Evolutionary conservation across 2,329 filamentous ascomycete genomes (phyloP).

Genomic region (Macrophomina tecta): DNA sequence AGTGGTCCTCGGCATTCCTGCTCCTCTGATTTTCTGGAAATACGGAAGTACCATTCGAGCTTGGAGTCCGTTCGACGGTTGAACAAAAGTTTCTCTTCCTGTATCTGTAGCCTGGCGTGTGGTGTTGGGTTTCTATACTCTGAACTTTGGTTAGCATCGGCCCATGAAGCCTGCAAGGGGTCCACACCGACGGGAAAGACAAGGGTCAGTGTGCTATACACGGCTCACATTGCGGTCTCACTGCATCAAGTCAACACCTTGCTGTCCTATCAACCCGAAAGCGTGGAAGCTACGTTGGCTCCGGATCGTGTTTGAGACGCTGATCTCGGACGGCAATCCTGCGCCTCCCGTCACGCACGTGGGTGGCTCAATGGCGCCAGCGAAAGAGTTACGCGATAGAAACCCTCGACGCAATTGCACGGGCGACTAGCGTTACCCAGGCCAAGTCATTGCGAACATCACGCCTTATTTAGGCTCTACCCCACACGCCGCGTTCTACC

Average conservation of each 20-base stretch:
- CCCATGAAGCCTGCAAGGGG: not conserved
- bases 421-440: constrained; percentile 19
- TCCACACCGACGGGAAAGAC: not conserved
- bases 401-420: constrained; percentile 23
- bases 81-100: not conserved
- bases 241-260: not conserved
- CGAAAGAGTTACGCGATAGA: constrained; percentile 22
- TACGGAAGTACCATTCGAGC: constrained; percentile 55
- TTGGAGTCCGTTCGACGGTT: constrained; percentile 37
- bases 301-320: not conserved
- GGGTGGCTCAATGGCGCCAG: constrained; percentile 23
- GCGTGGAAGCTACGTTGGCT: not conserved
- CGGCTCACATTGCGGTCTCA: not conserved
- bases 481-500: not conserved
- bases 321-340: not conserved
- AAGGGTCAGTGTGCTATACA: not conserved
- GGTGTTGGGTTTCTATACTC: not conserved
- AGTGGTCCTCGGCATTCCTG: constrained; percentile 54
- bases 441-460: constrained; percentile 15
- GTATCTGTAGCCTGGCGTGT: not conserved
- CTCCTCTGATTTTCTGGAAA: constrained; percentile 56
- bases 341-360: constrained; percentile 16
- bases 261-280: not conserved
- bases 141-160: not conserved
- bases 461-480: constrained; percentile 24